These are phyloP conservation scores for Cynanchum wilfordii DNA, from an alignment of 257 asterid genomes.

Conservation along the genomic window DNA sequence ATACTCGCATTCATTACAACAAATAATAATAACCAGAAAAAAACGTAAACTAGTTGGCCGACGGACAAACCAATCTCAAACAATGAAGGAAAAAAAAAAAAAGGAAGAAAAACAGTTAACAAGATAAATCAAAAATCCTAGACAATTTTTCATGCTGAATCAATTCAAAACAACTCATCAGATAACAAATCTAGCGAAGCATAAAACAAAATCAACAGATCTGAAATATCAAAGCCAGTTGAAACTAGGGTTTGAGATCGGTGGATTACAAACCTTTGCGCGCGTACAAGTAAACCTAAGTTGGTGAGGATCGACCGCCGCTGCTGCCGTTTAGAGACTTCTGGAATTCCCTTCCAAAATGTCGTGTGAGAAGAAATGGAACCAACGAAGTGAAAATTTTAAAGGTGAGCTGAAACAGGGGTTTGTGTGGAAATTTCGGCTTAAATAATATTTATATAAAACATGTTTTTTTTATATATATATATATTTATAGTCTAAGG, in stretches of 20 bases:
- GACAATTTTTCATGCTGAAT: neutral
- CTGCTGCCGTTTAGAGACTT: conserved; percentile 10
- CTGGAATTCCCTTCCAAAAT: conserved; percentile 16
- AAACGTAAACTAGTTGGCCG: neutral
- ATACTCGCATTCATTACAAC: neutral
- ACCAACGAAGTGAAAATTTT: neutral
- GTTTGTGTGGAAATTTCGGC: conserved; percentile 15
- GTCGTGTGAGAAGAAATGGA: neutral
- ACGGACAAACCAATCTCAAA: neutral
- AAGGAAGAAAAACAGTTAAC: no score
- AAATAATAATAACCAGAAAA: neutral
- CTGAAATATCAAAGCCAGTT: conserved; percentile 5
- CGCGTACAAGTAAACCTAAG: neutral
- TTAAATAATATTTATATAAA: neutral
- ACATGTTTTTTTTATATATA: neutral
- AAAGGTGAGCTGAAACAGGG: neutral
- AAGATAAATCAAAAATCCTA: neutral
- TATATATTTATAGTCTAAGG: neutral
- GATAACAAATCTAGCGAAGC: neutral
- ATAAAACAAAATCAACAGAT: conserved; percentile 14
- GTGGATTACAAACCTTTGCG: conserved; percentile 1
- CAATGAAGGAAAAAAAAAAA: neutral
- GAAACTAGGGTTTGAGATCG: neutral
- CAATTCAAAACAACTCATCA: neutral
- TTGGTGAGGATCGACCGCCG: conserved; percentile 13